Conservation (phyloP, 2,329 filamentous ascomycete genomes). For the Chaetomium globosum region DNA sequence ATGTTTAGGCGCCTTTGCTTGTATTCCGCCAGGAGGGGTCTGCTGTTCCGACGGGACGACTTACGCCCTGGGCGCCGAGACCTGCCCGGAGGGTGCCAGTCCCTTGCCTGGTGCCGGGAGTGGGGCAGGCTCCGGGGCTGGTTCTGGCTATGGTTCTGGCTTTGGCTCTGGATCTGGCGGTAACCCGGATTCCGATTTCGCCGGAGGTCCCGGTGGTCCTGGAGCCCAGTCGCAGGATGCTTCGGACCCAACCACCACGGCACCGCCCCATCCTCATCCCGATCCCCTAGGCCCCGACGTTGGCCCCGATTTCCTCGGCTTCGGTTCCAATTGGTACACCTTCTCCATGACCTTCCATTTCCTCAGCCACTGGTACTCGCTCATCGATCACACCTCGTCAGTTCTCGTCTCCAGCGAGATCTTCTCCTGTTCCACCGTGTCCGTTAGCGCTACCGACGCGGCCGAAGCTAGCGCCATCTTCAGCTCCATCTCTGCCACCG, state of each 20-base stretch:
- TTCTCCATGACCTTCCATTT: slow-evolving; percentile 20
- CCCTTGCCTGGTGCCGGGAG: neutral
- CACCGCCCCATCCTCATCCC: neutral
- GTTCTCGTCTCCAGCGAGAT: slow-evolving; percentile 18
- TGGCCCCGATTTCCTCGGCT: slow-evolving; percentile 1
- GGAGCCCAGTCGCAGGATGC: neutral
- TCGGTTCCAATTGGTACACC: slow-evolving; percentile 17
- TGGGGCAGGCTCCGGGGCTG: neutral
- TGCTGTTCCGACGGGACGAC: slow-evolving; percentile 27
- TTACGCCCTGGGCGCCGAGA: slow-evolving; percentile 15
- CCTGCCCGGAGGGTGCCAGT: slow-evolving; percentile 13
- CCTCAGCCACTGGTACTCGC: slow-evolving; percentile 16
- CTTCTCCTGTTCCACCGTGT: slow-evolving; percentile 3
- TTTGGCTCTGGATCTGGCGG: neutral
- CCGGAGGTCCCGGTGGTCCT: neutral
- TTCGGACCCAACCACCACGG: neutral
- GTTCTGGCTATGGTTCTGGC: neutral
- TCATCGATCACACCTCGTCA: slow-evolving; percentile 7
- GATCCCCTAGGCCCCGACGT: neutral
- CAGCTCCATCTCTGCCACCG: slow-evolving; percentile 7
- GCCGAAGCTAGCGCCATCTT: slow-evolving; percentile 13
- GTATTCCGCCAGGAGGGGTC: slow-evolving; percentile 19
- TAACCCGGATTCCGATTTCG: neutral
- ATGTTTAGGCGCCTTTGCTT: slow-evolving; percentile 17
- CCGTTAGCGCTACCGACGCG: slow-evolving; percentile 19